Evolutionary conservation across 768 basidiomycete species (phyloP).

Genomic region (Hericium erinaceus): DNA sequence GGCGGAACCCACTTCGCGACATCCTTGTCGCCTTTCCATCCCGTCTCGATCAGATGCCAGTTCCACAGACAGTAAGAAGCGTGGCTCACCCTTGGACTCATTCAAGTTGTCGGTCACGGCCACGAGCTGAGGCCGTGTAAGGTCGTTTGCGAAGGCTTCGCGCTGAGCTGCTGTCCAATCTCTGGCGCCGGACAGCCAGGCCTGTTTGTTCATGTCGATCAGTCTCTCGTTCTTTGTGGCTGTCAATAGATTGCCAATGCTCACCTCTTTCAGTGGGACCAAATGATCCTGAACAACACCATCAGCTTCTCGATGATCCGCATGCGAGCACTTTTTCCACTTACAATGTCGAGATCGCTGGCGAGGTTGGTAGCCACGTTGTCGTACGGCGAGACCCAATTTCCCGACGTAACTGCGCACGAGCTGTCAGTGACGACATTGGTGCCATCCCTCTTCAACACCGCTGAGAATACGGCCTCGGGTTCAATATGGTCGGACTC

Average conservation of each 20-base stretch:
- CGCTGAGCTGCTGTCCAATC: slow-evolving; percentile 41
- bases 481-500: background rate
- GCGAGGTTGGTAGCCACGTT: slow-evolving; percentile 32
- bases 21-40: slow-evolving; percentile 35
- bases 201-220: slow-evolving; percentile 19
- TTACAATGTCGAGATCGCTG: slow-evolving; percentile 43
- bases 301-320: background rate
- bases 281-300: slow-evolving; percentile 33
- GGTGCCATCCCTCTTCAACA: slow-evolving; percentile 24
- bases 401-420: slow-evolving; percentile 37
- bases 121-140: slow-evolving; percentile 45
- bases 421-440: slow-evolving; percentile 30
- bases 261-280: slow-evolving; percentile 44
- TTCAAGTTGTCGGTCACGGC: slow-evolving; percentile 41
- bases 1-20: slow-evolving; percentile 45
- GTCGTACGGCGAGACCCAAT: slow-evolving; percentile 47
- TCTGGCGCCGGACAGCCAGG: slow-evolving; percentile 48
- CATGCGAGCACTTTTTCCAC: slow-evolving; percentile 6
- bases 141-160: slow-evolving; percentile 45
- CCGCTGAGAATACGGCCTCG: slow-evolving; percentile 7
- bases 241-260: background rate
- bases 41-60: background rate
- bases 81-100: slow-evolving; percentile 33
- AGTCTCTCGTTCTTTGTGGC: background rate
- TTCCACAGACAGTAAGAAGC: background rate